Base-by-base conservation (phyloP, 176 grass and related monocot species). In the Eragrostis curvula region DNA sequence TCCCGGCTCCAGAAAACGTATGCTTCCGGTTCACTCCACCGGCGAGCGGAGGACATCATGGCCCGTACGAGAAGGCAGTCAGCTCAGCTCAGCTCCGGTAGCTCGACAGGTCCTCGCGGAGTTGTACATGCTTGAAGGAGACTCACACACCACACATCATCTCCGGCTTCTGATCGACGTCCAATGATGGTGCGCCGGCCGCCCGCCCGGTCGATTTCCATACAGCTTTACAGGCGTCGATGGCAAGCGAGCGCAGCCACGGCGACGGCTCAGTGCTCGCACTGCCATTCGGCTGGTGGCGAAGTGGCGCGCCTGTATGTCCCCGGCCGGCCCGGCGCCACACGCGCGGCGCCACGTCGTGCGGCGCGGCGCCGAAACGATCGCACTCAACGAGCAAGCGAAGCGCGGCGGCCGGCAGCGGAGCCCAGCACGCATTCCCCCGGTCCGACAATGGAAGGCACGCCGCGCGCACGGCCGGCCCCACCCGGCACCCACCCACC, bases 371-470 rank as follows among this genome's bases (percentile, higher is more conserved):
- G 62, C 27, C 17, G 29, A 71, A 49, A 51, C 10, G 62, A 64
- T 64, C 24, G 72, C 24, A 24, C 27, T 46, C 48, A 65, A n/a
- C 60, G 47, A 7, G 43, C 60, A 12, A 7, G 43, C 43, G 5
- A 2, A 36, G 32, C 32, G 32, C 32, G 32, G 3, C 32, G 32
- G 32, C 32, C 32, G 32, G 32, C 32, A 39, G 29, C 27, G 10
- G 20, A 13, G 68, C 81, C 69, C 62, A 39, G 29, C 60, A 9
- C 61, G 61, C 28, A 51, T 66, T 21, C 32, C 52, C 39, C 52
- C 39, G 12, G 53, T 49, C 79, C 83, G 88, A 90, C 88, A 90
- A 71, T 40, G 48, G 73, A 43, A 25, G 66, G 83, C 88, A 90
- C 83, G 83, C 83, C 83, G 81, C 66, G 30, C 57, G 27, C 53